Evolutionary conservation across 768 basidiomycete species (phyloP), one percentile per base, ranked within the genome.

Genomic region (Postia placenta): DNA sequence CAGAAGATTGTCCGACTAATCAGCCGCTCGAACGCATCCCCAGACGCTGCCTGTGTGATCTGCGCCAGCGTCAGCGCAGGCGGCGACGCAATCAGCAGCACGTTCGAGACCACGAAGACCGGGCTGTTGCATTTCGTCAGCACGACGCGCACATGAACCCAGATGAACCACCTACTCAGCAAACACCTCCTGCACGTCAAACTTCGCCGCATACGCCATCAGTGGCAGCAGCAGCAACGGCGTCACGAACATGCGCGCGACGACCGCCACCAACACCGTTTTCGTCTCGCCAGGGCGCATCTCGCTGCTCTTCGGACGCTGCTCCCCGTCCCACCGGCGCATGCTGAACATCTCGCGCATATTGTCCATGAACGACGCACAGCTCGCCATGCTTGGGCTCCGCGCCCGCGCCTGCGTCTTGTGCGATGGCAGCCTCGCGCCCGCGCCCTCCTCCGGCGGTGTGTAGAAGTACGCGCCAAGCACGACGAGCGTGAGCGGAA

Each of bases 1-100:
- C 92, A 93, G 64, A 92, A 92, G 51, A 97, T 90, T 0, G 94
- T 97, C 46, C 89, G 78, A 51, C 83, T 85, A 64, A 96, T 87
- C 28, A 97, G 75, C 1, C 92, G 74, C 69, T 97, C 95, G 61
- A 98, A 97, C 0, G 89, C 83, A 59, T 90, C 90, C 2, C 90
- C 88, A 0, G 72, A 85, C 1, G 85, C 87, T 60, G 87, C 85
- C 63, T 91, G 87, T 0, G 92, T 91, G 58, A 93, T 90, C 73
- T 88, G 82, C 2, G 83, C 80, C 22, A 84, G 72, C 17, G 83
- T 84, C 60, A 84, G 62, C 28, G 92, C 92, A 0, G 92, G 88
- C 1, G 92, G 92, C 14, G 90, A 84, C 2, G 80, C 77, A 22
- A 96, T 78, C 17, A 98, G 71, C 26, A 99, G 70, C 25, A 92